Conservation (phyloP, 176 grass and related monocot species). For the Musa troglodytarum region DNA sequence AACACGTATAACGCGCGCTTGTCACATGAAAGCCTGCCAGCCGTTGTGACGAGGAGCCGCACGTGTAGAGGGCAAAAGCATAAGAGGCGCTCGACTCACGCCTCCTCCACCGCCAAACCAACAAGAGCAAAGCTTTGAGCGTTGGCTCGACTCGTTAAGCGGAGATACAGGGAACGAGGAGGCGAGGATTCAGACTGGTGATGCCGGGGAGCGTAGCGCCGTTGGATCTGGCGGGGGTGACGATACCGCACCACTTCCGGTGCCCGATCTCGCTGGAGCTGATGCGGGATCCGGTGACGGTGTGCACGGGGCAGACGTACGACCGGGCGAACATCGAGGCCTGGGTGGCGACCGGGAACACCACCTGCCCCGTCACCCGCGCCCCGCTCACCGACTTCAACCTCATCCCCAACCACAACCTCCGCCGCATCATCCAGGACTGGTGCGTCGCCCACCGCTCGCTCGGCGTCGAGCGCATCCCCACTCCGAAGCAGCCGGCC, state of each 20-base stretch:
- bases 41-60: background rate
- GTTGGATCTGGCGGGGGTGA: slow-evolving; percentile 49
- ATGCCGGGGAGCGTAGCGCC: slow-evolving; percentile 54
- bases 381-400: slow-evolving; percentile 71
- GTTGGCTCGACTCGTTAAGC: background rate
- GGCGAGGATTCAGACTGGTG: background rate
- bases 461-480: slow-evolving; percentile 91
- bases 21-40: background rate
- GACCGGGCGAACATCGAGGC: slow-evolving; percentile 89
- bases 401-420: slow-evolving; percentile 96
- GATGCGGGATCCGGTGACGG: slow-evolving; percentile 84
- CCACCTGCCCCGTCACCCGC: slow-evolving; percentile 86
- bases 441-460: slow-evolving; percentile 97
- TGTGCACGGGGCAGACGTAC: slow-evolving; percentile 89
- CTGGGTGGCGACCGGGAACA: slow-evolving; percentile 91
- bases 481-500: slow-evolving; percentile 88
- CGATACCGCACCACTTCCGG: slow-evolving; percentile 78
- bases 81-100: background rate
- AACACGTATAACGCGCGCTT: background rate
- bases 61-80: background rate
- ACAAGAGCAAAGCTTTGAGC: no score
- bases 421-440: slow-evolving; percentile 94
- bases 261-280: slow-evolving; percentile 98
- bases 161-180: background rate
- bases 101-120: background rate